Evolutionary conservation across 169 alveolate genomes (phyloP).

Genomic region (Cryptosporidium tyzzeri): DNA sequence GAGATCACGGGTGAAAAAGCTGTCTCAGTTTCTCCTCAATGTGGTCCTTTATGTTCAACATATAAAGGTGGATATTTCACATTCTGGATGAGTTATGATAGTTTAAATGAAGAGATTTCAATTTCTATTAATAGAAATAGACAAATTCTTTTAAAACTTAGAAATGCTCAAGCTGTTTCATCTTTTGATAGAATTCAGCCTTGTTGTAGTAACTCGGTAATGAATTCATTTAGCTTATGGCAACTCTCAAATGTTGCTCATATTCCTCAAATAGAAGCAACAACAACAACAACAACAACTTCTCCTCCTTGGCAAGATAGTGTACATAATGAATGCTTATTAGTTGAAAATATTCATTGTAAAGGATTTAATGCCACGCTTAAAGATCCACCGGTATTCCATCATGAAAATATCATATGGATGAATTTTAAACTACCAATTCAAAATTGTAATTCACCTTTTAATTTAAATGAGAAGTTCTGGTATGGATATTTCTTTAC

Average conservation of each 20-base stretch:
- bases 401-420: constrained; percentile 22
- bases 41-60: constrained; percentile 39
- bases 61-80: constrained; percentile 11
- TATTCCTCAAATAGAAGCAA: constrained; percentile 11
- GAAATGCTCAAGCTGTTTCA: constrained; percentile 11
- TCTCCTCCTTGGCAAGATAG: constrained; percentile 18
- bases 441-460: constrained; percentile 5
- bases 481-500: constrained; percentile 39
- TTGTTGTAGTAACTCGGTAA: constrained; percentile 7
- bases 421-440: constrained; percentile 10
- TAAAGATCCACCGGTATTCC: neutral
- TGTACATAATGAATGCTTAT: neutral
- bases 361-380: constrained; percentile 23
- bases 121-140: constrained; percentile 5
- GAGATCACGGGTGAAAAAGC: constrained; percentile 30
- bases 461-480: neutral
- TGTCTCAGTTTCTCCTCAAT: constrained; percentile 29
- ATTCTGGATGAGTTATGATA: constrained; percentile 14
- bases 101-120: neutral
- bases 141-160: constrained; percentile 1
- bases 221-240: constrained; percentile 28
- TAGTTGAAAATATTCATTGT: neutral
- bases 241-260: constrained; percentile 32
- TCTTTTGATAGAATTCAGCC: constrained; percentile 22
- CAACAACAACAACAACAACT: constrained; percentile 41